A percentile compares a stretch with the other conserved stretches of the same genome.
Evolutionary conservation across 2,329 filamentous ascomycete species (phyloP).

Genomic region (Tolypocladium guangdongense): DNA sequence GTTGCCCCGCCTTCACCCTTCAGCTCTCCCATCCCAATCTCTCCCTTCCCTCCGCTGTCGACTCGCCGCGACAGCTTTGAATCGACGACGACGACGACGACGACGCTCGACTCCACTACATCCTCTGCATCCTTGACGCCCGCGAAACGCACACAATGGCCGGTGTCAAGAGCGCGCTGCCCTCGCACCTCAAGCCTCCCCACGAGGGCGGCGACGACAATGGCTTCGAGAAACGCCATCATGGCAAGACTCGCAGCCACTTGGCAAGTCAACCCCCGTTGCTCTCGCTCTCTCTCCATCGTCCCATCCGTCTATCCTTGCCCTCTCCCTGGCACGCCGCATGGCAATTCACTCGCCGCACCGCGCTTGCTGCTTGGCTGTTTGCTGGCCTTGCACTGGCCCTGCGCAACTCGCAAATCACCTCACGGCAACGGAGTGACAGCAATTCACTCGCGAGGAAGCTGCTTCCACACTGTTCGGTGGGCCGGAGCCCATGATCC

Average conservation of each 20-base stretch:
- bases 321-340: not conserved
- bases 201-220: slow-evolving; percentile 34
- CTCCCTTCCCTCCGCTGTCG: not conserved
- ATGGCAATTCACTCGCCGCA: not conserved
- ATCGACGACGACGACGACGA: not conserved
- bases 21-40: not conserved
- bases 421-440: not conserved
- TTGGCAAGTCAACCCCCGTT: slow-evolving; percentile 50
- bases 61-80: not conserved
- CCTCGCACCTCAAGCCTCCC: slow-evolving; percentile 68
- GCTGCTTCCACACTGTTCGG: not conserved
- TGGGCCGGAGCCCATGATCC: not conserved
- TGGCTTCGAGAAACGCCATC: slow-evolving; percentile 54
- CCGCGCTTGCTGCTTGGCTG: not conserved
- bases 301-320: not conserved
- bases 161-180: slow-evolving; percentile 64
- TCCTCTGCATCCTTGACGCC: not conserved
- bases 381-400: no score
- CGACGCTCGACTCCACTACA: not conserved
- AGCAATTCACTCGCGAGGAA: not conserved
- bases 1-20: not conserved
- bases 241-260: slow-evolving; percentile 78
- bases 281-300: not conserved
- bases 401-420: not conserved
- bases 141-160: slow-evolving; percentile 45